These are phyloP conservation scores for Coffea eugenioides DNA, from an alignment of 257 asterid genomes.

Conservation along the genomic window DNA sequence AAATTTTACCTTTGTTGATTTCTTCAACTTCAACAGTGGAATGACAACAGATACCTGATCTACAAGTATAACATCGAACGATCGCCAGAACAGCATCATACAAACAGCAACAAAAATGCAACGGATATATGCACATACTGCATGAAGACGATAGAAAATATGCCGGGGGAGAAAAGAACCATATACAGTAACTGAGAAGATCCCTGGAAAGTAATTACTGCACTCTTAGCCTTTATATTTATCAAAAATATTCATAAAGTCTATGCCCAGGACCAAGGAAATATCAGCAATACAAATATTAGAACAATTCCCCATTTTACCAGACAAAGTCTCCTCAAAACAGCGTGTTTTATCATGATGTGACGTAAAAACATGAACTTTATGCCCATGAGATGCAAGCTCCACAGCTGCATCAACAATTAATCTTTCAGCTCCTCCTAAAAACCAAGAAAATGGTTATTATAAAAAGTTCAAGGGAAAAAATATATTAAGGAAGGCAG, in stretches of 20 bases:
- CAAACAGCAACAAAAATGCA: slow-evolving; percentile 85
- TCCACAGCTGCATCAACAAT: slow-evolving; percentile 92
- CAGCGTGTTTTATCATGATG: slow-evolving; percentile 86
- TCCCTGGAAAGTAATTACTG: slow-evolving; percentile 42
- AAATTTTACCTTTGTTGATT: slow-evolving; percentile 62
- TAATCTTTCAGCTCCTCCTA: slow-evolving; percentile 98
- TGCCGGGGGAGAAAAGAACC: slow-evolving; percentile 90
- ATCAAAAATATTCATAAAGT: slow-evolving; percentile 1
- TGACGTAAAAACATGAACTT: slow-evolving; percentile 82
- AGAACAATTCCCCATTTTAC: slow-evolving; percentile 32
- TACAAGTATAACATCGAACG: slow-evolving; percentile 67
- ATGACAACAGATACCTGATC: slow-evolving; percentile 87
- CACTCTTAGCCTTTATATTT: slow-evolving; percentile 11
- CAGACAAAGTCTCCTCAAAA: slow-evolving; percentile 91
- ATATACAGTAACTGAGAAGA: slow-evolving; percentile 71
- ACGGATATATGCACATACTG: slow-evolving; percentile 88
- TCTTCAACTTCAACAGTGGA: slow-evolving; percentile 79
- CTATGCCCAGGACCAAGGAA: background rate
- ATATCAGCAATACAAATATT: background rate
- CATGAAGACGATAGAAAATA: slow-evolving; percentile 70
- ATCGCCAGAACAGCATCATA: slow-evolving; percentile 61
- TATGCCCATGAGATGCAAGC: slow-evolving; percentile 77
- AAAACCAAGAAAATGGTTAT: slow-evolving; percentile 2
- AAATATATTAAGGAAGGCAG: background rate
- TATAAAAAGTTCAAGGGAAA: background rate